Base-by-base conservation (phyloP, 192 early-diverging fungal genomes). In the Umbelopsis sp. region DNA sequence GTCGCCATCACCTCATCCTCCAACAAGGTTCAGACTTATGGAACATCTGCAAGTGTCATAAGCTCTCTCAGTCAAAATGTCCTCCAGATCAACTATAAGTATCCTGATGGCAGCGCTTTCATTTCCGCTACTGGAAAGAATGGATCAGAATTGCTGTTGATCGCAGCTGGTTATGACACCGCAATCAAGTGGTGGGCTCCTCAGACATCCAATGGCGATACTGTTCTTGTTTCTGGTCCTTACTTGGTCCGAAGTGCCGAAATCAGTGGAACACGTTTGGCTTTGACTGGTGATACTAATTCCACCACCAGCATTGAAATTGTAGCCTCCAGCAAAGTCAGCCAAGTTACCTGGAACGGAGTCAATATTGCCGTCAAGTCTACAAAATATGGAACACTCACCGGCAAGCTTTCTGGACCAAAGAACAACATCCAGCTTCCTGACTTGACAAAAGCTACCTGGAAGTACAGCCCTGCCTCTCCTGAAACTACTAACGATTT, bases 401-500 rank as follows among this genome's bases (percentile, higher is more conserved):
- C 52, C 8, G 69, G 45, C 22, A 70, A 45, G 21, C 0, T 70
- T 38, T 24, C 45, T 52, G 69, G 69, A 5, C 69, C 69, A 22
- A 22, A 26, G 4, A 14, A 20, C 3, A 53, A 51, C 4, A 51
- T 70, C 22, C 29, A 16, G 21, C 34, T 70, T 31, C 69, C 69
- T 2, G 52, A 70, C 51, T 53, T 70, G 49, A 50, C 52, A 14
- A 70, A 70, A 31, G 2, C 24, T 41, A 45, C 10, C 21, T 70
- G 69, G 69, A 70, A 70, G 32, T 70, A 50, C n/a, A 70, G 52
- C 29, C 52, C 50, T 24, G 69, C 69, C 2, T 70, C 69, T 51
- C 69, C 69, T 20, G 69, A 70, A 24, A 70, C 69, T 21, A 25
- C 20, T 4, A 45, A 36, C 31, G 44, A 50, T 22, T 70, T 70